Percentiles rank a stretch among this genome's conserved stretches.
These are phyloP conservation scores for Echria macrotheca DNA, from an alignment of 495 filamentous ascomycete genomes.

Conservation along the genomic window DNA sequence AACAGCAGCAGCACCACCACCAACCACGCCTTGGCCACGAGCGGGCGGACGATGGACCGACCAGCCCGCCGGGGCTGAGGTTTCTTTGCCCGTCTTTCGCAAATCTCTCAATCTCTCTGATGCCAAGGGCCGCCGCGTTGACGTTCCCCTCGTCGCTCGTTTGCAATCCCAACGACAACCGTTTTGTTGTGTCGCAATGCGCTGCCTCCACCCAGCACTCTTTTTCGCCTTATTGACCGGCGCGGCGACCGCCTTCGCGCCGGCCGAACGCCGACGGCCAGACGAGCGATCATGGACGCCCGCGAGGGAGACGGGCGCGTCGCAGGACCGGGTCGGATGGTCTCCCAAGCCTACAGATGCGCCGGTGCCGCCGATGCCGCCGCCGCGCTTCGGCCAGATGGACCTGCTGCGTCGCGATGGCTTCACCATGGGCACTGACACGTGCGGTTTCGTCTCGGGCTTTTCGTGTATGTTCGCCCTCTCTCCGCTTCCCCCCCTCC, in stretches of 20 bases:
- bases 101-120: too few relatives aligned
- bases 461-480: conserved; percentile 1
- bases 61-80: too few relatives aligned
- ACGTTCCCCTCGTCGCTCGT: too few relatives aligned
- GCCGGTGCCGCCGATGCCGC: not conserved
- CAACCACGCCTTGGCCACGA: too few relatives aligned
- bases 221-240: not conserved
- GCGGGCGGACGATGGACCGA: too few relatives aligned
- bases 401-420: conserved; percentile 7
- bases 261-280: not conserved
- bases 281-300: conserved; percentile 9
- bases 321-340: conserved; percentile 8
- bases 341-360: conserved; percentile 10
- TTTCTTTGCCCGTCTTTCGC: too few relatives aligned
- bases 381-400: conserved; percentile 8
- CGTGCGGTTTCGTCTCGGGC: conserved; percentile 10
- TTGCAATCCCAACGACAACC: too few relatives aligned
- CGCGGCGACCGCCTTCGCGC: conserved; percentile 8
- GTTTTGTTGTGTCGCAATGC: too few relatives aligned
- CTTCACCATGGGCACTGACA: conserved; percentile 6
- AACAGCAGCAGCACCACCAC: too few relatives aligned
- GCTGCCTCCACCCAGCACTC: not conserved
- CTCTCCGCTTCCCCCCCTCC: not conserved
- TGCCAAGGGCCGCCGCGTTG: too few relatives aligned
- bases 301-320: conserved; percentile 8